Percentiles rank a stretch among this genome's conserved stretches.
phyloP scores from a whole-genome alignment of 2,329 filamentous ascomycete species.

The Aspergillus spinulosporus region DNA sequence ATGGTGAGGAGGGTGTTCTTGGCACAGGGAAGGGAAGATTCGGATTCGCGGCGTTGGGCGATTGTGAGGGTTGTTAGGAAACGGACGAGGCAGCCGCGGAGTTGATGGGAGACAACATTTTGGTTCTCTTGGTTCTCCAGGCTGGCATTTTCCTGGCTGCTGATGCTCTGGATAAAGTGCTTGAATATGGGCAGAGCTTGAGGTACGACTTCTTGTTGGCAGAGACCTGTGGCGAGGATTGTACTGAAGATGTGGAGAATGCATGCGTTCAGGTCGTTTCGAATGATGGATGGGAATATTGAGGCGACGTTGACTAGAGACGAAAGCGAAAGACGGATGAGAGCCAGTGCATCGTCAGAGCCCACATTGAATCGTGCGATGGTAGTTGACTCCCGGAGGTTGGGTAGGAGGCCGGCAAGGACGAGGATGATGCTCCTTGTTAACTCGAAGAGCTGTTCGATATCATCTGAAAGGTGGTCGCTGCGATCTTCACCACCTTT shows the following conservation, averaged over 20 bases:
- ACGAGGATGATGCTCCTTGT: slow-evolving; percentile 95
- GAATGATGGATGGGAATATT: slow-evolving; percentile 95
- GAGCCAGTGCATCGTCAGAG: slow-evolving; percentile 74
- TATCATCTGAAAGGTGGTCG: slow-evolving; percentile 88
- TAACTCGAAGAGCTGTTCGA: slow-evolving; percentile 95
- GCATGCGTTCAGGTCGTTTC: slow-evolving; percentile 91
- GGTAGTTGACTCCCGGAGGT: slow-evolving; percentile 56
- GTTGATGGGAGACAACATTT: slow-evolving; percentile 63
- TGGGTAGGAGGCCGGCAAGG: slow-evolving; percentile 81
- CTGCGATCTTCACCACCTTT: slow-evolving; percentile 65
- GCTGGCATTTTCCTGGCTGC: slow-evolving; percentile 34
- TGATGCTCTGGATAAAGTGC: slow-evolving; percentile 79
- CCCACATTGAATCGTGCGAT: slow-evolving; percentile 74
- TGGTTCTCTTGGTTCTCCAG: slow-evolving; percentile 36
- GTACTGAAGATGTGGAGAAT: slow-evolving; percentile 96
- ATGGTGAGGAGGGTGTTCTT: slow-evolving; percentile 89
- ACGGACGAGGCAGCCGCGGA: slow-evolving; percentile 77
- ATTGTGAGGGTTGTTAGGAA: slow-evolving; percentile 70
- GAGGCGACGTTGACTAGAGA: slow-evolving; percentile 92
- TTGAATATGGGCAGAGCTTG: slow-evolving; percentile 89
- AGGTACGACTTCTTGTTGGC: slow-evolving; percentile 85
- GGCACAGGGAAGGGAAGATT: slow-evolving; percentile 80
- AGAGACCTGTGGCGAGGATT: slow-evolving; percentile 81
- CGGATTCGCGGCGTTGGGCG: slow-evolving; percentile 55
- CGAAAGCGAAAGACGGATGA: slow-evolving; percentile 77